Conservation (phyloP, 345 rosid species). For the Brassica juncea region DNA sequence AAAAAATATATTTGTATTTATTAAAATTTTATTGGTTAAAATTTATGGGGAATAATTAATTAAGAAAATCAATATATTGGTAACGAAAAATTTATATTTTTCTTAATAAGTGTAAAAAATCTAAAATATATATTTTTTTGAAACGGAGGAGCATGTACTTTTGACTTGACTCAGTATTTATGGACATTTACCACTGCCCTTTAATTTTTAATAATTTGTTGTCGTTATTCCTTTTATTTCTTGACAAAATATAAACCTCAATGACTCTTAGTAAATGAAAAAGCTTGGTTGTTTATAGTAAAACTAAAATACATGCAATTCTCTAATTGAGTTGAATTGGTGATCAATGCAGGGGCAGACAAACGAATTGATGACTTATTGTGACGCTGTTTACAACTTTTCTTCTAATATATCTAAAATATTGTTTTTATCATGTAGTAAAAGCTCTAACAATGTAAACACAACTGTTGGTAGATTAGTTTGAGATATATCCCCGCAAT, state of each 20-base stretch:
- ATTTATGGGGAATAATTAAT: no score
- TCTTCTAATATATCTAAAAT: neutral
- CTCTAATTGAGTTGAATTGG: neutral
- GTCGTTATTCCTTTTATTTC: neutral
- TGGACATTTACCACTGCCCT: constrained; percentile 23
- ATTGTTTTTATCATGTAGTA: neutral
- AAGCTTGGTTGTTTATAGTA: neutral
- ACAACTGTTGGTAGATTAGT: neutral
- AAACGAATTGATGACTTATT: neutral
- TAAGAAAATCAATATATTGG: no score
- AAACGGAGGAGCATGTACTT: constrained; percentile 3
- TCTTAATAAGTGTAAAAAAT: no score
- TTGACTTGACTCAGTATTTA: constrained; percentile 39
- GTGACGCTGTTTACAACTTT: neutral
- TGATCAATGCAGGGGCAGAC: neutral
- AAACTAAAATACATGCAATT: neutral
- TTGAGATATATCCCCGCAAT: constrained; percentile 4
- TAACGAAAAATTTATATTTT: no score
- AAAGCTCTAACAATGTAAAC: neutral
- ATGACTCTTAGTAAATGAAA: neutral
- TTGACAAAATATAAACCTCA: neutral
- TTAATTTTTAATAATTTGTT: constrained; percentile 9
- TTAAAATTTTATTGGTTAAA: no score
- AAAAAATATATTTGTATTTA: no score
- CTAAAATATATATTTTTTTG: no score